Evolutionary conservation across 108 stramenopile species (phyloP).

Genomic region (Stephanodiscus minutulus): DNA sequence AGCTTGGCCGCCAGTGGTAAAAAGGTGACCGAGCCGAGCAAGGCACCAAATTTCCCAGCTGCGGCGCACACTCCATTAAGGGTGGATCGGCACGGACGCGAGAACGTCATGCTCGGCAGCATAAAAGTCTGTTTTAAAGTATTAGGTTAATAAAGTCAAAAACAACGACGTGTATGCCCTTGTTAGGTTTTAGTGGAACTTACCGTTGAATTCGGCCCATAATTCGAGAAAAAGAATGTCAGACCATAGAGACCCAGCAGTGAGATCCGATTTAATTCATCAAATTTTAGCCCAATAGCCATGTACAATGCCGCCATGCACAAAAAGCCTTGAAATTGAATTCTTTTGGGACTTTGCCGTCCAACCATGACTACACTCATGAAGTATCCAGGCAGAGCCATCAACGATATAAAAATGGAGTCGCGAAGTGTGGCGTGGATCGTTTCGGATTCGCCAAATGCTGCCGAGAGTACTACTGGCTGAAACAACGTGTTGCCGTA

Average conservation of each 20-base stretch:
- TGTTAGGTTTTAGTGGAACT: conserved; percentile 17
- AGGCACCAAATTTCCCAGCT: conserved; percentile 78
- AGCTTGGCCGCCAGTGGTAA: conserved; percentile 42
- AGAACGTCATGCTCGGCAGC: conserved; percentile 75
- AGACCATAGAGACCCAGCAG: conserved; percentile 67
- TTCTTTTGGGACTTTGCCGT: conserved; percentile 73
- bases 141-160: neutral
- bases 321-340: conserved; percentile 86
- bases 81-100: conserved; percentile 72
- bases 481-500: conserved; percentile 91
- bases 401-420: conserved; percentile 42
- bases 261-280: conserved; percentile 49
- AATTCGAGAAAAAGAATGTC: conserved; percentile 90
- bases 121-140: conserved; percentile 51
- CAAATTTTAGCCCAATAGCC: conserved; percentile 71
- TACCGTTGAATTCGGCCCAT: conserved; percentile 87
- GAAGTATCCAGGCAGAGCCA: conserved; percentile 66
- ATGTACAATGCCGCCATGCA: conserved; percentile 72
- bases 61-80: conserved; percentile 88
- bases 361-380: conserved; percentile 70
- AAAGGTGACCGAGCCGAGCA: conserved; percentile 56
- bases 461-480: conserved; percentile 79
- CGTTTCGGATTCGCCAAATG: conserved; percentile 68
- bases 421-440: conserved; percentile 43
- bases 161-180: neutral